Conservation (phyloP, 164 flowering plant species). For the Vitis rupestris region DNA sequence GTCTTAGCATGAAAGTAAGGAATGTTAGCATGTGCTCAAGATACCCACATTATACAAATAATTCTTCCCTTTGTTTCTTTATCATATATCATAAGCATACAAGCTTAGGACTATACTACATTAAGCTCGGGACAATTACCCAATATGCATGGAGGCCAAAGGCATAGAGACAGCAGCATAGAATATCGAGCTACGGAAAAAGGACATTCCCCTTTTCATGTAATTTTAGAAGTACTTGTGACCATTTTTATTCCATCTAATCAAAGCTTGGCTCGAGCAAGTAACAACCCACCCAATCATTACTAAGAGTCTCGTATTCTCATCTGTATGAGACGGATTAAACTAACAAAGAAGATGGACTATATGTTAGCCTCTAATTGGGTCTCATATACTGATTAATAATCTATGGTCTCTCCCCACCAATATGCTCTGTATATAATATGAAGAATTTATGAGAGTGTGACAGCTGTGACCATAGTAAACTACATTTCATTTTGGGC, state of each 20-base stretch:
- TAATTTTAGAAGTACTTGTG: conserved; percentile 8
- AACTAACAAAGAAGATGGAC: too few species aligned
- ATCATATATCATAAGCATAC: not conserved
- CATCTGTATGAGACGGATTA: too few species aligned
- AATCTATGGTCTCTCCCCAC: too few species aligned
- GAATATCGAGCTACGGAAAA: conserved; percentile 22
- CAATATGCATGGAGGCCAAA: conserved; percentile 28
- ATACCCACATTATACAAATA: conserved; percentile 13
- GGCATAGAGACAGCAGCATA: conserved; percentile 18
- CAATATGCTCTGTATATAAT: not conserved
- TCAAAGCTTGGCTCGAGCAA: too few species aligned
- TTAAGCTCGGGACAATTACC: not conserved
- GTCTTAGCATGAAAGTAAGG: conserved; percentile 32
- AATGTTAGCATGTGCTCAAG: conserved; percentile 42
- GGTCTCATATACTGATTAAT: not conserved
- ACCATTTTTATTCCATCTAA: not conserved
- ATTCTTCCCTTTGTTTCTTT: not conserved
- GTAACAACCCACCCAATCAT: conserved; percentile 1
- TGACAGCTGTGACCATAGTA: not conserved
- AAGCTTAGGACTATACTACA: conserved; percentile 1
- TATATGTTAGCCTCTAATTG: not conserved
- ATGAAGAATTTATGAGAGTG: not conserved
- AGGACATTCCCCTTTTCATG: conserved; percentile 9
- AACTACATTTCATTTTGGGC: too few species aligned
- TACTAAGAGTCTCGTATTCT: not conserved